Evolutionary conservation across 768 basidiomycete genomes (phyloP).

Genomic region (Tricholoma sp.): DNA sequence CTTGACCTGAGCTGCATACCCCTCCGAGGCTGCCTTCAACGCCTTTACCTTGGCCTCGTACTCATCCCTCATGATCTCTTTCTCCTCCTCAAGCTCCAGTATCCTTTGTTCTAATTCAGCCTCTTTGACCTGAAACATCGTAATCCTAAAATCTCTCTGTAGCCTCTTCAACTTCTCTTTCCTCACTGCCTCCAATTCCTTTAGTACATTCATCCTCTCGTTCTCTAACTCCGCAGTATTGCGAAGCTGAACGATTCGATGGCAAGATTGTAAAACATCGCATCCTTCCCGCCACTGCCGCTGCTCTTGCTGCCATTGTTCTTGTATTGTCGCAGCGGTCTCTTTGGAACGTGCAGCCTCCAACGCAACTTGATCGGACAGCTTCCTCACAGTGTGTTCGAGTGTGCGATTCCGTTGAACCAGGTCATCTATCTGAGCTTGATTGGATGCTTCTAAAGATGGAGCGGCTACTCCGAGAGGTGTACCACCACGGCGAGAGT

Average conservation of each 20-base stretch:
- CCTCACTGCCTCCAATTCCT: conserved; percentile 49
- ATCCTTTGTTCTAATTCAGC: conserved; percentile 52
- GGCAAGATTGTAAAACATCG: conserved; percentile 55
- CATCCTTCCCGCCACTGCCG: conserved; percentile 57
- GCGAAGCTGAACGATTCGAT: conserved; percentile 61
- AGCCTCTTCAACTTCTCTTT: conserved; percentile 53
- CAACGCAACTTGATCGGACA: conserved; percentile 40
- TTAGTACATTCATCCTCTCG: conserved; percentile 45
- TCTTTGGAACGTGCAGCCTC: conserved; percentile 40
- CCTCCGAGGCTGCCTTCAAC: conserved; percentile 25
- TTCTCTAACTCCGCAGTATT: conserved; percentile 49
- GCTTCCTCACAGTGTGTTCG: conserved; percentile 54
- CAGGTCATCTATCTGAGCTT: conserved; percentile 67
- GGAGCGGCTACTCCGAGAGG: conserved; percentile 24
- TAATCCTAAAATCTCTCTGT: conserved; percentile 63
- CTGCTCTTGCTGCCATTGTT: conserved; percentile 49
- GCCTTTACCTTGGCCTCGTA: conserved; percentile 23
- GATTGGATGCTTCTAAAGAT: conserved; percentile 55
- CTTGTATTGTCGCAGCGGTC: conserved; percentile 37
- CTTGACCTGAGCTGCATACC: conserved; percentile 33
- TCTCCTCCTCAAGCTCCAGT: conserved; percentile 45
- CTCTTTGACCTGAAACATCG: conserved; percentile 62
- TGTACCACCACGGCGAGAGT: conserved; percentile 17
- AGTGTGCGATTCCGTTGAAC: conserved; percentile 63
- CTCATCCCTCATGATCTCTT: conserved; percentile 23